phyloP scores from a whole-genome alignment of 140 eudicot genomes.

The Bidens hawaiensis region DNA sequence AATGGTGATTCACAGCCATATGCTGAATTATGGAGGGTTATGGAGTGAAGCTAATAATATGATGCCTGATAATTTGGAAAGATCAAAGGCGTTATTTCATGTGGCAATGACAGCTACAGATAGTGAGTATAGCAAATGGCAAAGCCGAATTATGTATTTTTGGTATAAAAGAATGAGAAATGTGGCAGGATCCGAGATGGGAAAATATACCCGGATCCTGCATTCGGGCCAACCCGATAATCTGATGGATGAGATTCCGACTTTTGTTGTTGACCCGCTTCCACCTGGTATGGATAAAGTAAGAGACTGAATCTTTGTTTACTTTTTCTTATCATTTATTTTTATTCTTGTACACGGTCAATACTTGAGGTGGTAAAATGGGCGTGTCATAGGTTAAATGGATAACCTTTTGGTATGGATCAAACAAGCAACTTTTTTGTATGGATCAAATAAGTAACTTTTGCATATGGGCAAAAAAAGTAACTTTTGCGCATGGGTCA shows the following conservation, averaged over 20 bases:
- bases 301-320: slow-evolving; percentile 26
- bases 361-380: not conserved
- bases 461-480: too few relatives aligned
- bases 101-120: slow-evolving; percentile 72
- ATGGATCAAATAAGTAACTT: too few relatives aligned
- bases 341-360: not conserved
- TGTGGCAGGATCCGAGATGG: slow-evolving; percentile 72
- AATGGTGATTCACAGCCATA: slow-evolving; percentile 31
- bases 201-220: slow-evolving; percentile 64
- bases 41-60: slow-evolving; percentile 40
- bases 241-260: slow-evolving; percentile 82
- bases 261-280: slow-evolving; percentile 78
- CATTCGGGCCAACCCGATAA: slow-evolving; percentile 75
- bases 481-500: too few relatives aligned
- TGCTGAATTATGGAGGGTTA: slow-evolving; percentile 15
- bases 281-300: slow-evolving; percentile 80
- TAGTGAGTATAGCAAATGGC: slow-evolving; percentile 83
- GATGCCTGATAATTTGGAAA: slow-evolving; percentile 48
- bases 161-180: slow-evolving; percentile 72
- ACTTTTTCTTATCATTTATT: not conserved
- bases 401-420: too few relatives aligned
- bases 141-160: slow-evolving; percentile 75
- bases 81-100: slow-evolving; percentile 42
- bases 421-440: too few relatives aligned
- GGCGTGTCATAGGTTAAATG: not conserved